phyloP scores from a whole-genome alignment of 2,329 filamentous ascomycete genomes.

The Sclerotinia trifoliorum region DNA sequence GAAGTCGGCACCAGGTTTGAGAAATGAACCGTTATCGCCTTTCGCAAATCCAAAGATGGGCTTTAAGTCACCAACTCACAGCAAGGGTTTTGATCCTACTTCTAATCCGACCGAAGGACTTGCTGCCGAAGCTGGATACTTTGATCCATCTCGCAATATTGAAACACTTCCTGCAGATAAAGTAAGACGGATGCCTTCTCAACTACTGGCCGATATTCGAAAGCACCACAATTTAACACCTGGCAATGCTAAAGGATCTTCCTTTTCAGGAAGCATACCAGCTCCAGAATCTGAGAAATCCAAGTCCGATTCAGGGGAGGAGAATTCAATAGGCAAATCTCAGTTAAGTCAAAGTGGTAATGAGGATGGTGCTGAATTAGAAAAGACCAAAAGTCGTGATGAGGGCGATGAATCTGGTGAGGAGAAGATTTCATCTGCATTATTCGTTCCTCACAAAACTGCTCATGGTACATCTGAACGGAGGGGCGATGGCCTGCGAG shows the following conservation, averaged over 20 bases:
- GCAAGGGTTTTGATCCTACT: background rate
- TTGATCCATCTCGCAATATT: slow-evolving; percentile 28
- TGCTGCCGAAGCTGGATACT: slow-evolving; percentile 34
- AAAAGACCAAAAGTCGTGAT: slow-evolving; percentile 31
- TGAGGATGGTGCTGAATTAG: slow-evolving; percentile 45
- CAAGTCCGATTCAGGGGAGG: slow-evolving; percentile 23
- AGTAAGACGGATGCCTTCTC: slow-evolving; percentile 34
- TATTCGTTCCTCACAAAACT: slow-evolving; percentile 76
- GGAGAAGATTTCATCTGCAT: slow-evolving; percentile 83
- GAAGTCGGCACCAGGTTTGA: background rate
- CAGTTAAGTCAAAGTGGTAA: slow-evolving; percentile 17
- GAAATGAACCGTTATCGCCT: slow-evolving; percentile 24
- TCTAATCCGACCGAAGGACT: slow-evolving; percentile 30
- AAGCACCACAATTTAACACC: slow-evolving; percentile 39
- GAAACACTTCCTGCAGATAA: slow-evolving; percentile 30
- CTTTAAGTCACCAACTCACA: background rate
- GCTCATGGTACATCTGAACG: slow-evolving; percentile 45
- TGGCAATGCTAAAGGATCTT: slow-evolving; percentile 36
- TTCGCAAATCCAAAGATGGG: slow-evolving; percentile 18
- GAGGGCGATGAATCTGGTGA: slow-evolving; percentile 66
- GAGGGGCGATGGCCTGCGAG: slow-evolving; percentile 22
- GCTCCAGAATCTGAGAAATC: slow-evolving; percentile 35
- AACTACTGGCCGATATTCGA: slow-evolving; percentile 38
- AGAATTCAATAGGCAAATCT: slow-evolving; percentile 10
- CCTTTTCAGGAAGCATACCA: slow-evolving; percentile 39